Evolutionary conservation across 2,329 filamentous ascomycete species (phyloP).

Genomic region (Paraphaeosphaeria sporulosa): DNA sequence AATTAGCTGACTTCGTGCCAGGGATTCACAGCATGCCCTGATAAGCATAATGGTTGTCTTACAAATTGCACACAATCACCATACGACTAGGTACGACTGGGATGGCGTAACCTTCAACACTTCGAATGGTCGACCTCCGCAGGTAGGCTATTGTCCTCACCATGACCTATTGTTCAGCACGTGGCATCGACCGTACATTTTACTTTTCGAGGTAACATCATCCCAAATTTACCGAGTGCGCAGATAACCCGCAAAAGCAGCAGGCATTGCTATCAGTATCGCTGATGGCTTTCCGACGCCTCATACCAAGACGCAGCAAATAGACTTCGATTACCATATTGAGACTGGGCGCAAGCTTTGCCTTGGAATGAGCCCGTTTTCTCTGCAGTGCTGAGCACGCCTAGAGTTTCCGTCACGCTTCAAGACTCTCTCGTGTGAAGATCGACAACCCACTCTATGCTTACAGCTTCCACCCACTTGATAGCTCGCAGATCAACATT

Average conservation of each 20-base stretch:
- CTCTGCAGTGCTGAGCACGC: slow-evolving; percentile 43
- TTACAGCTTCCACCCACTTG: slow-evolving; percentile 60
- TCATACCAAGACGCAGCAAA: slow-evolving; percentile 47
- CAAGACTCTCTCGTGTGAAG: slow-evolving; percentile 33
- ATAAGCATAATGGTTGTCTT: slow-evolving; percentile 17
- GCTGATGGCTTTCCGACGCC: slow-evolving; percentile 46
- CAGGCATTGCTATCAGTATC: slow-evolving; percentile 45
- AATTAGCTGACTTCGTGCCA: slow-evolving; percentile 7
- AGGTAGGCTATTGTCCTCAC: slow-evolving; percentile 75
- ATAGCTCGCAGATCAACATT: slow-evolving; percentile 51
- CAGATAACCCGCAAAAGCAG: slow-evolving; percentile 36
- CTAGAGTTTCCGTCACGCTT: slow-evolving; percentile 49
- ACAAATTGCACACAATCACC: slow-evolving; percentile 24
- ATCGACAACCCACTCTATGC: slow-evolving; percentile 50
- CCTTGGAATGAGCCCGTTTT: slow-evolving; percentile 34
- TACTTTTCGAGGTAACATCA: slow-evolving; percentile 61
- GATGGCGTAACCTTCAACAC: slow-evolving; percentile 57
- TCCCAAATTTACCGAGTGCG: background rate
- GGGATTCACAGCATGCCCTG: slow-evolving; percentile 28
- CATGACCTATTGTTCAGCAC: slow-evolving; percentile 77
- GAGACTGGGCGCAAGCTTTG: slow-evolving; percentile 53
- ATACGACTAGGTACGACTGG: slow-evolving; percentile 53
- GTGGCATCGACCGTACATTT: slow-evolving; percentile 80
- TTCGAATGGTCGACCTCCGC: background rate
- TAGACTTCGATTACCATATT: slow-evolving; percentile 52